Percentiles rank a stretch among this genome's conserved stretches.
Conservation (phyloP, 2,329 filamentous ascomycete species). For the Huntiella moniliformis region DNA sequence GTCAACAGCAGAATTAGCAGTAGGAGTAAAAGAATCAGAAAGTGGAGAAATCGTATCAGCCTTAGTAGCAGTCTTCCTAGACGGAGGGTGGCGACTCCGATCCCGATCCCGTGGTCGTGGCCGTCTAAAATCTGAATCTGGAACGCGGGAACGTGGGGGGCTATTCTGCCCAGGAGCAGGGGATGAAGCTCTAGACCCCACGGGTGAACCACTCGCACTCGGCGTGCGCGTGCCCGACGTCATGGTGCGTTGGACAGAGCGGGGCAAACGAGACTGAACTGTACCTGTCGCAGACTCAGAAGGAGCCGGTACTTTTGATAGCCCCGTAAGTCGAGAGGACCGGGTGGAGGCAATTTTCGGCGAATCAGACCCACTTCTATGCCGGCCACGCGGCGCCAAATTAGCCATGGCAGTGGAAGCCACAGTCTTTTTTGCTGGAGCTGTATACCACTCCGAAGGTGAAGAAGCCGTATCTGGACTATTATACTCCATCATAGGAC, state of each 20-base stretch:
- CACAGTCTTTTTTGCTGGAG: slow-evolving; percentile 13
- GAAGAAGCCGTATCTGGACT: slow-evolving; percentile 28
- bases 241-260: slow-evolving; percentile 1
- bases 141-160: too few relatives aligned
- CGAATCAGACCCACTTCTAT: slow-evolving; percentile 8
- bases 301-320: neutral
- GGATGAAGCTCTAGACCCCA: too few relatives aligned
- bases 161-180: too few relatives aligned
- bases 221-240: neutral
- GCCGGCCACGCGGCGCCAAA: slow-evolving; percentile 5
- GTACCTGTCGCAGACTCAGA: neutral
- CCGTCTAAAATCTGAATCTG: too few relatives aligned
- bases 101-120: too few relatives aligned
- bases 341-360: slow-evolving; percentile 9
- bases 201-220: too few relatives aligned
- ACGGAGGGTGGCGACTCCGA: too few relatives aligned
- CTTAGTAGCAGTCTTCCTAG: too few relatives aligned
- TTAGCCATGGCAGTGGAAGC: slow-evolving; percentile 1
- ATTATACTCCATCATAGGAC: neutral
- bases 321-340: slow-evolving; percentile 18
- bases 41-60: too few relatives aligned
- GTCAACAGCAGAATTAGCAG: too few relatives aligned
- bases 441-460: slow-evolving; percentile 47
- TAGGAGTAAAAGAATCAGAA: too few relatives aligned
- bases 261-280: neutral